These are phyloP conservation scores for Clitopilus hobsonii DNA, from an alignment of 768 basidiomycete genomes.

Conservation along the genomic window DNA sequence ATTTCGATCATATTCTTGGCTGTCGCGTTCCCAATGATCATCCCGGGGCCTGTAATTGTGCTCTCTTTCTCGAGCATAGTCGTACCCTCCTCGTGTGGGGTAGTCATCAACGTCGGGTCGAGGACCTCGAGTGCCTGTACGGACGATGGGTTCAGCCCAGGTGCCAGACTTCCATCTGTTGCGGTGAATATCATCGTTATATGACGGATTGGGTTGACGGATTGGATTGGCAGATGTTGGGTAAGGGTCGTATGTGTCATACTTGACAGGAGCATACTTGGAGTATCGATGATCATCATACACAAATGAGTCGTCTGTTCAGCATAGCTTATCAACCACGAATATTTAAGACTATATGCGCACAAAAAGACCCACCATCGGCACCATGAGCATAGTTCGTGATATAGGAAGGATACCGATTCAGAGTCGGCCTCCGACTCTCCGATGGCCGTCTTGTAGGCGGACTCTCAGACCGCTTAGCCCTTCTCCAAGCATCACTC, in stretches of 20 bases:
- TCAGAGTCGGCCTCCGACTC: constrained; percentile 4
- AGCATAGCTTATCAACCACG: no score
- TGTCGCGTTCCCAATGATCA: constrained; percentile 4
- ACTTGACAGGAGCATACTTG: background rate
- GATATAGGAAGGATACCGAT: constrained; percentile 13
- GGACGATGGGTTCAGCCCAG: background rate
- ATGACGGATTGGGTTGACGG: background rate
- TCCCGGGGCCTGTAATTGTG: constrained; percentile 6
- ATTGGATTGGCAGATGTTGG: background rate
- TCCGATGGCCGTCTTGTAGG: constrained; percentile 14
- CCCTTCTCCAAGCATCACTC: constrained; percentile 15
- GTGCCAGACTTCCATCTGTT: background rate
- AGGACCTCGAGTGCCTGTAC: background rate
- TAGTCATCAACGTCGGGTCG: background rate
- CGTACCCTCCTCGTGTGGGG: constrained; percentile 7
- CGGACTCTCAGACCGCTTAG: constrained; percentile 12
- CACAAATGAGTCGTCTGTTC: background rate
- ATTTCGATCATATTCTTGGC: constrained; percentile 5
- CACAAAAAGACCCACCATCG: constrained; percentile 8
- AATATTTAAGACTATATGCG: no score
- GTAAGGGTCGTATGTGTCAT: background rate
- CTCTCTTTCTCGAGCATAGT: background rate
- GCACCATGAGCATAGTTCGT: constrained; percentile 4
- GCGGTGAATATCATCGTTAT: background rate
- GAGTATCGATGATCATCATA: background rate